Conservation (phyloP, 352 stramenopile species). For the Globisporangium polare region DNA sequence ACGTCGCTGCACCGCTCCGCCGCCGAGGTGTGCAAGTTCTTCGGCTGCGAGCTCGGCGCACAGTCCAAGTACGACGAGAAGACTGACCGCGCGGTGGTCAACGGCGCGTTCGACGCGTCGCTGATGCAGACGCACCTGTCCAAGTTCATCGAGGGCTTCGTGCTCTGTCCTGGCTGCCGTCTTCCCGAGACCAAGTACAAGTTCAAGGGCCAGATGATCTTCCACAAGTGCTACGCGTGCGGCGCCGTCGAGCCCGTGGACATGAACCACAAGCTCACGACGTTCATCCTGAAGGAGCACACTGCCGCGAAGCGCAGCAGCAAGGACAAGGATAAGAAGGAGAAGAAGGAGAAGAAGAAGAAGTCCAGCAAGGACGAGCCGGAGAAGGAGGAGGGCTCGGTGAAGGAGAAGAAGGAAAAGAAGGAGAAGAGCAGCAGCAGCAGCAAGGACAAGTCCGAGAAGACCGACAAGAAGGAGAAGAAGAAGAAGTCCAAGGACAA, state of each 20-base stretch:
- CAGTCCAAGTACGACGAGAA: constrained; percentile 98
- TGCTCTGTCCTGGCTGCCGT: constrained; percentile 96
- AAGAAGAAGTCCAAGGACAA: constrained; percentile 75
- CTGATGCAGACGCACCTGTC: constrained; percentile 94
- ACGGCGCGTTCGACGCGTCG: constrained; percentile 93
- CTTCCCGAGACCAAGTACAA: constrained; percentile 99
- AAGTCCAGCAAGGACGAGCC: constrained; percentile 57
- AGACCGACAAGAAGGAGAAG: constrained; percentile 84
- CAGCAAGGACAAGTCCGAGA: constrained; percentile 63
- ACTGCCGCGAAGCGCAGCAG: constrained; percentile 88
- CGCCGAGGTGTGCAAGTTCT: constrained; percentile 98
- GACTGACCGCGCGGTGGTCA: constrained; percentile 95
- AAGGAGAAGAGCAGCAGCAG: constrained; percentile 67
- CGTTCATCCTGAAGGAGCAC: constrained; percentile 96
- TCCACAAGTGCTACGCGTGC: constrained; percentile 98
- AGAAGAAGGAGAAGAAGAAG: constrained; percentile 66
- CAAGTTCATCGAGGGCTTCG: constrained; percentile 99
- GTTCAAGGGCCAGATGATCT: constrained; percentile 97
- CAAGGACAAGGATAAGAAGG: constrained; percentile 82
- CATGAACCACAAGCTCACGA: constrained; percentile 98
- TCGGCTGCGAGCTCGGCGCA: constrained; percentile 97
- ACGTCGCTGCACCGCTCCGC: constrained; percentile 91
- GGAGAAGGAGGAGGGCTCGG: constrained; percentile 55
- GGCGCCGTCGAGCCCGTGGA: constrained; percentile 96
- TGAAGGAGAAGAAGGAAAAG: constrained; percentile 60